phyloP scores from a whole-genome alignment of 768 basidiomycete genomes.

The Lactarius indigo region DNA sequence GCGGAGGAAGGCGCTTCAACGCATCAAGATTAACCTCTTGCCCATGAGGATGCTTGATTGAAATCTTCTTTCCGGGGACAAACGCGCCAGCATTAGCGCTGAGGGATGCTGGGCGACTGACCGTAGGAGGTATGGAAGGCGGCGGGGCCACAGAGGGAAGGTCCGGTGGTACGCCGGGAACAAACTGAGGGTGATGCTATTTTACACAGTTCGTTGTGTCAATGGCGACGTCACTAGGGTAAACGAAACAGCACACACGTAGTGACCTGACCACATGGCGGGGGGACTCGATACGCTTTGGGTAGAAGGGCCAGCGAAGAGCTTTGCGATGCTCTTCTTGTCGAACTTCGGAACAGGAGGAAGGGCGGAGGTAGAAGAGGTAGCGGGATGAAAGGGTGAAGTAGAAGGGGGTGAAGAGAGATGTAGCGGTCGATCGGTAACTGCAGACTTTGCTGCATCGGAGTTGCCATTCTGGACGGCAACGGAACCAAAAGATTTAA shows the following conservation, averaged over 20 bases:
- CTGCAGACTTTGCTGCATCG: slow-evolving; percentile 20
- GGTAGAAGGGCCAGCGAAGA: slow-evolving; percentile 50
- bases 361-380: slow-evolving; percentile 26
- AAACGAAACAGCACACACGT: slow-evolving; percentile 41
- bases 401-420: slow-evolving; percentile 33
- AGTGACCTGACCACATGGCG: slow-evolving; percentile 46
- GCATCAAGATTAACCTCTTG: slow-evolving; percentile 57
- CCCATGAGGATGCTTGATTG: slow-evolving; percentile 41
- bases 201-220: slow-evolving; percentile 32
- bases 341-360: slow-evolving; percentile 33
- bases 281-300: slow-evolving; percentile 22
- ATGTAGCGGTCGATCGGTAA: slow-evolving; percentile 24
- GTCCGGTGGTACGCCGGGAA: slow-evolving; percentile 34
- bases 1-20: slow-evolving; percentile 46
- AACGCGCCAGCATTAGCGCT: slow-evolving; percentile 65
- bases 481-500: slow-evolving; percentile 82
- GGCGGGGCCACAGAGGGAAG: slow-evolving; percentile 58
- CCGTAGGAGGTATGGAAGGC: slow-evolving; percentile 61
- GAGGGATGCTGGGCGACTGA: slow-evolving; percentile 39
- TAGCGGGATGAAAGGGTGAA: slow-evolving; percentile 27
- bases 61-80: slow-evolving; percentile 48
- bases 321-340: slow-evolving; percentile 54
- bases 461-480: slow-evolving; percentile 43
- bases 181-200: slow-evolving; percentile 33
- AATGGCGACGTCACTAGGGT: slow-evolving; percentile 10